phyloP scores from a whole-genome alignment of 2,329 filamentous ascomycete species.

The Shiraia bambusicola region DNA sequence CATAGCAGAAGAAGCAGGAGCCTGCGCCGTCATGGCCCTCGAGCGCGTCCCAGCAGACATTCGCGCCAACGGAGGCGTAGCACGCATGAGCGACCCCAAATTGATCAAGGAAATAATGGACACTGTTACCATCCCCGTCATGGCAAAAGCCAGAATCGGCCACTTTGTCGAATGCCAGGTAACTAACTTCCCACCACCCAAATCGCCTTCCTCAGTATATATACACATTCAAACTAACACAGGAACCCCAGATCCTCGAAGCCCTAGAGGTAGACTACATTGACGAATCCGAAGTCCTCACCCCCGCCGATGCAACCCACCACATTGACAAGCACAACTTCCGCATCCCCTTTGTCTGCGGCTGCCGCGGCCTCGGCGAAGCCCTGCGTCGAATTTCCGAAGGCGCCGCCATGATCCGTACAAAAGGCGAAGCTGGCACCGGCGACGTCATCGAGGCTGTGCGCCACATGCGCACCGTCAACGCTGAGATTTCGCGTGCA shows the following conservation, averaged over 20 bases:
- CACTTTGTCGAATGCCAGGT: slow-evolving; percentile 96
- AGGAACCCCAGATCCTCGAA: slow-evolving; percentile 74
- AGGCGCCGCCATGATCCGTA: slow-evolving; percentile 97
- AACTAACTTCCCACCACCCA: slow-evolving; percentile 19
- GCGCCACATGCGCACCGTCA: slow-evolving; percentile 91
- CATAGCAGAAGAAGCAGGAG: slow-evolving; percentile 96
- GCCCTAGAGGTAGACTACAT: slow-evolving; percentile 95
- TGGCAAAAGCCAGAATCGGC: slow-evolving; percentile 97
- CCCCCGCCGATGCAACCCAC: slow-evolving; percentile 84
- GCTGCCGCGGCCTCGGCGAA: slow-evolving; percentile 91
- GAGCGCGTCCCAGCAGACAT: slow-evolving; percentile 98
- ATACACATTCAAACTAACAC: neutral
- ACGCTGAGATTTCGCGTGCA: slow-evolving; percentile 75
- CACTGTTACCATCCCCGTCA: slow-evolving; percentile 94
- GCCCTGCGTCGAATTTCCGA: slow-evolving; percentile 87
- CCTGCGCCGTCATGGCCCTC: slow-evolving; percentile 95
- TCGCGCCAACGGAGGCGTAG: slow-evolving; percentile 85
- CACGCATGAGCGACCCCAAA: slow-evolving; percentile 91
- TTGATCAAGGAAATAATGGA: slow-evolving; percentile 96
- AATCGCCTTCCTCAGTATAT: neutral
- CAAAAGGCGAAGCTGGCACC: slow-evolving; percentile 96
- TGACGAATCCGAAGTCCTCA: slow-evolving; percentile 96
- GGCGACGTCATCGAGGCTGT: slow-evolving; percentile 97
- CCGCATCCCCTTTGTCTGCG: slow-evolving; percentile 89
- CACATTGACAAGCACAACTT: slow-evolving; percentile 89